phyloP scores from a whole-genome alignment of 2,329 filamentous ascomycete species.

The Talaromyces islandicus region DNA sequence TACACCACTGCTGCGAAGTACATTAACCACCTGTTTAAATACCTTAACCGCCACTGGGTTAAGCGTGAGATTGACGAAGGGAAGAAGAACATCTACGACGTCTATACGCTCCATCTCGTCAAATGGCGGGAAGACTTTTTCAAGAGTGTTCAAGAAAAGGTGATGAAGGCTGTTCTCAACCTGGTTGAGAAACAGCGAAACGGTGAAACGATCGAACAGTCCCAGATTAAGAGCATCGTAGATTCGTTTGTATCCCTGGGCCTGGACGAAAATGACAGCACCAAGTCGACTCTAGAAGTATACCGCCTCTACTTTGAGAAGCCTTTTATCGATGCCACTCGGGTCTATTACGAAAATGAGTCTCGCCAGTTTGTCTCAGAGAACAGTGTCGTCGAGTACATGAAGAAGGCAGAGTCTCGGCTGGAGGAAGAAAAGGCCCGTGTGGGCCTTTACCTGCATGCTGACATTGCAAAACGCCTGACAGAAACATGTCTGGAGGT shows the following conservation, averaged over 20 bases:
- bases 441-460: constrained; percentile 83
- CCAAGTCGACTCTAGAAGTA: constrained; percentile 90
- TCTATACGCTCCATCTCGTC: constrained; percentile 93
- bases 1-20: constrained; percentile 96
- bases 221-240: constrained; percentile 94
- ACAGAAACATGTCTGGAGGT: constrained; percentile 85
- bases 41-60: constrained; percentile 97
- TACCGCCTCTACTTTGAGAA: constrained; percentile 89
- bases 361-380: constrained; percentile 92
- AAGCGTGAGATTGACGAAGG: constrained; percentile 98
- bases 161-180: constrained; percentile 92
- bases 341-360: constrained; percentile 81
- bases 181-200: constrained; percentile 96
- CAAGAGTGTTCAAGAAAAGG: constrained; percentile 70
- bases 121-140: constrained; percentile 95
- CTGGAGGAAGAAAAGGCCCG: constrained; percentile 91
- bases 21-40: constrained; percentile 93
- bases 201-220: constrained; percentile 94
- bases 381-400: constrained; percentile 97
- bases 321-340: constrained; percentile 82
- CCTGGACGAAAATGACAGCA: constrained; percentile 84
- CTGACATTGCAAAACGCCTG: constrained; percentile 76
- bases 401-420: constrained; percentile 95
- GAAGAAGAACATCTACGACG: constrained; percentile 96
- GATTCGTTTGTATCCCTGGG: constrained; percentile 95